Evolutionary conservation across 306 rosid species (phyloP), one percentile per base, ranked within the genome.

Genomic region (Lotus japonicus): DNA sequence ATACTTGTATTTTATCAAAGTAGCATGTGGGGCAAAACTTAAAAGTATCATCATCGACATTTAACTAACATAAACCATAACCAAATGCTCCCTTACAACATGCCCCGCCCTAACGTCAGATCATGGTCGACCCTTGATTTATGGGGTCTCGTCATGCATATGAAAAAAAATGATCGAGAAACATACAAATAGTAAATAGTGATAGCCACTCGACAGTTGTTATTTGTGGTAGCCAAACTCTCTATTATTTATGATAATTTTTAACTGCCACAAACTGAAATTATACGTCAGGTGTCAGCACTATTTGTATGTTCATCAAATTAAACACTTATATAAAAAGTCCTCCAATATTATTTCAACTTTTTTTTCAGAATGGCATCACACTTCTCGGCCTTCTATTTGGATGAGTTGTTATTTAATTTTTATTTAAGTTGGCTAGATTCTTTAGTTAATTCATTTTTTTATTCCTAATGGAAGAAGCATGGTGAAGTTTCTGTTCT

Each of bases 71-170:
- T 31, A 31, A 31, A 31, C 7, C 7, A 31, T 4, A 31, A 31
- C 0, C 7, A 31, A 44, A 15, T 42, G 26, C 9, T 44, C 44
- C 33, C 2, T 52, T 57, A 15, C 8, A 33, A 16, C 58, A n/a
- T 73, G 13, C 57, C 65, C 2, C 4, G 31, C 31, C 38, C 39
- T 45, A 45, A 49, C 36, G 41, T 35, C 71, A 69, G 58, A 31
- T 28, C 26, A 21, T 21, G 26, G 26, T 31, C 21, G 55, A 18
- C 56, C 46, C 42, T 38, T 7, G 2, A 38, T 2, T 38, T 38
- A 26, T 66, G 26, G 64, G 68, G 56, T 74, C 72, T 68, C 76
- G 80, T 68, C 76, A 74, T 74, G 70, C 65, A 69, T 50, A 5
- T 31, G n/a, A n/a, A n/a, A n/a, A n/a, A n/a, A n/a, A n/a, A n/a